Base-by-base conservation (phyloP, 768 basidiomycete genomes). In the Tephrocybe sp. region DNA sequence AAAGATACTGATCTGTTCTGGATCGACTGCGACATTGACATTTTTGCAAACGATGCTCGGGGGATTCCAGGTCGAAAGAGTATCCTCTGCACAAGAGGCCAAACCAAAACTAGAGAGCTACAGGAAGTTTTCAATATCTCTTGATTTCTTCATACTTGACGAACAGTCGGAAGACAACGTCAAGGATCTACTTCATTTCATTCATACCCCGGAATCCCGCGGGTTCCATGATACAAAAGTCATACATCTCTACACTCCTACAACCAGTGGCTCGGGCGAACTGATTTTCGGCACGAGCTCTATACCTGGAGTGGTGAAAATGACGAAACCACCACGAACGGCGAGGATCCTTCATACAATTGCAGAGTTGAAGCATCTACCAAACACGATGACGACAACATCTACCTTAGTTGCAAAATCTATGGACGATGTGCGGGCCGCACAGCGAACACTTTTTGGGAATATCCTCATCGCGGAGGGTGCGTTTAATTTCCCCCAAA, bases 391-490 rank as follows among this genome's bases (percentile, higher is more conserved):
- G 47, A 65, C 75, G 36, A 48, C 71, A 20, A 63, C 62, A 49
- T 64, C 71, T 30, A 58, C 67, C n/a, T 73, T 71, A 32, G 65
- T 73, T 2, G 55, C 70, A 1, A 72, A 71, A 55, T 68, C 77
- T 1, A 67, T 75, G 10, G 83, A 82, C 48, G 77, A 79, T 42
- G 56, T 76, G 12, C 67, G 72, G 4, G 62, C 72, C 24, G 73
- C 74, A 1, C 80, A 78, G 42, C 72, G 84, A 20, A 84, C 79
- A 3, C 69, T 87, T 4, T 84, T 68, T 58, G 86, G 85, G 18
- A 85, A 84, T 53, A 77, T 90, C 8, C 74, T 90, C 10, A 76
- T 90, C 18, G 87, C 86, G 3, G 87, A 89, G 78, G 86, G 86
- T 82, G 34, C 40, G 65, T 54, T 15, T 50, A 34, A 32, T 34